phyloP scores from a whole-genome alignment of 2,329 filamentous ascomycete species.

The Fusarium nodosum region DNA sequence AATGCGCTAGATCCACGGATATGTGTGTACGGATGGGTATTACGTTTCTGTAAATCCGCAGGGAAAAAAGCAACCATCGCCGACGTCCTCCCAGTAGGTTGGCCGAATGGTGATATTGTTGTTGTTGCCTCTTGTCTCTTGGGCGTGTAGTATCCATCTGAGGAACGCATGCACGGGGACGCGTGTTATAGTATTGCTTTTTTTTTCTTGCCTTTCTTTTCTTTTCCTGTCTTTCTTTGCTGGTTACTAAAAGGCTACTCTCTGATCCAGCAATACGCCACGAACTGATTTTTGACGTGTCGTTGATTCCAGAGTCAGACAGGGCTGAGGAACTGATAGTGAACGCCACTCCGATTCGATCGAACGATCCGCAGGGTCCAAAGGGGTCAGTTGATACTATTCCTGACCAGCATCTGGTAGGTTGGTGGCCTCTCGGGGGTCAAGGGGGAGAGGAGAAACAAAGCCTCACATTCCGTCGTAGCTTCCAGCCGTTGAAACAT shows the following conservation, averaged over 20 bases:
- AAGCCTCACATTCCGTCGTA: background rate
- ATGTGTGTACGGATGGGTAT: background rate
- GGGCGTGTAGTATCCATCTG: background rate
- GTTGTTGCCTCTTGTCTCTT: slow-evolving; percentile 28
- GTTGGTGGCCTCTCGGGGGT: background rate
- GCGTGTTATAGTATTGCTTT: slow-evolving; percentile 4
- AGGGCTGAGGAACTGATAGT: slow-evolving; percentile 27
- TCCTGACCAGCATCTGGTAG: background rate
- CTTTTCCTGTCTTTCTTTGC: background rate
- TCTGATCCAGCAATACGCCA: slow-evolving; percentile 20
- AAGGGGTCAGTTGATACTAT: slow-evolving; percentile 14
- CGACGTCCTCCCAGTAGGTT: slow-evolving; percentile 2
- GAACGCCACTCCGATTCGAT: slow-evolving; percentile 31
- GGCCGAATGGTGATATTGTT: slow-evolving; percentile 4
- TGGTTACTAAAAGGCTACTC: background rate
- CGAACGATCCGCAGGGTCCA: slow-evolving; percentile 29
- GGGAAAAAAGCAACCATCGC: slow-evolving; percentile 5
- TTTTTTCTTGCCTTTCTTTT: background rate
- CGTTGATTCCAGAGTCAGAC: slow-evolving; percentile 16
- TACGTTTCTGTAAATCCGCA: slow-evolving; percentile 1
- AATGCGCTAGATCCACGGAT: slow-evolving; percentile 1
- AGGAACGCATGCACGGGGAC: slow-evolving; percentile 8
- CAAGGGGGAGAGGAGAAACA: slow-evolving; percentile 15
- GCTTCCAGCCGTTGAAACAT: slow-evolving; percentile 12
- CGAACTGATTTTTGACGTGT: slow-evolving; percentile 36